Evolutionary conservation across 1,284 basidiomycete species (phyloP), one percentile per base, ranked within the genome.

Genomic region (Ceratorhiza oryzae-sativae): DNA sequence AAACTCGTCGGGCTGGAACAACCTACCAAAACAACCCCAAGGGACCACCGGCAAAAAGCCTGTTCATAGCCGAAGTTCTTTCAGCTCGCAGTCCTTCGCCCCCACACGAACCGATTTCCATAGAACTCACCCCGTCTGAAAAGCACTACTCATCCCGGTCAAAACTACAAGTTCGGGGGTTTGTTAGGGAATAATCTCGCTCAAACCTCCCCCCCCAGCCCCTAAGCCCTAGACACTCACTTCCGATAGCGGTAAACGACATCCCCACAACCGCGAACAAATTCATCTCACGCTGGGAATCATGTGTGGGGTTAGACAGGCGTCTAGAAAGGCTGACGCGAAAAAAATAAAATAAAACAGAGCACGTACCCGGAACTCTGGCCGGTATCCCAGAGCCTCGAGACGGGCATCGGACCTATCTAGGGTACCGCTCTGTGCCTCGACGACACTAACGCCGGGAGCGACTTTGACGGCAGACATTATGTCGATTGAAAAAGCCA

Each of bases 221-320:
- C 12, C 23, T 9, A n/a, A n/a, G 36, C 20, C 25, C 13, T 4
- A 4, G 30, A 34, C 10, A 20, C 23, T 9, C 55, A 58, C 45
- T 49, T 49, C 46, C 61, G 32, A 70, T 63, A 36, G 67, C 58
- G 3, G 60, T 71, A 87, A 88, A 87, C 0, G 86, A 87, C 76
- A 87, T 85, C n/a, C 86, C 86, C 61, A 87, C 79, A 36, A 88
- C 86, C 46, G 86, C 86, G 63, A 85, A 86, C 27, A 87, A 81
- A 23, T 84, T 85, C 86, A 87, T 87, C 76, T 87, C 85, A 55
- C 86, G 82, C 36, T 82, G 41, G 34, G 61, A 42, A 25, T n/a
- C n/a, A n/a, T n/a, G n/a, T 12, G 55, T 6, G 42, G 46, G 61
- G 45, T 51, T 25, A 67, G 55, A 25, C 27, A 53, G 36, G 6